Evolutionary conservation across 2,329 filamentous ascomycete species (phyloP).

Genomic region (Setomelanomma holmii): DNA sequence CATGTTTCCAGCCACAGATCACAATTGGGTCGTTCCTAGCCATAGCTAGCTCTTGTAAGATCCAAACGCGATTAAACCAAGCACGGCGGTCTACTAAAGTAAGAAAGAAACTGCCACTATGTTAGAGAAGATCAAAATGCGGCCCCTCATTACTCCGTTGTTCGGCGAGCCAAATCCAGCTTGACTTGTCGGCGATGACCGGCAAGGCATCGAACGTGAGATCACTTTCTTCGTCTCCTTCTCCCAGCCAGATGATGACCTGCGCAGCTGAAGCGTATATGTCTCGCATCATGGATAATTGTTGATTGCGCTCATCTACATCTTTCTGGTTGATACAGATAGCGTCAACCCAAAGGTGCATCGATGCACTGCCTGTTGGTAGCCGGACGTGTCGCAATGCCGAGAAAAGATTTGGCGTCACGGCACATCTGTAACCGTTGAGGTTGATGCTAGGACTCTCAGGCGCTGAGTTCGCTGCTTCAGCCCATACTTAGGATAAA

Average conservation of each 20-base stretch:
- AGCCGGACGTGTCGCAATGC: not conserved
- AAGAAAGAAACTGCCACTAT: not conserved
- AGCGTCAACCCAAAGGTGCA: slow-evolving; percentile 6
- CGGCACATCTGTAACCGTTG: not conserved
- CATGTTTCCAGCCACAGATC: slow-evolving; percentile 4
- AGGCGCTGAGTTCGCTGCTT: not conserved
- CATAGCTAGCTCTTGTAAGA: slow-evolving; percentile 8
- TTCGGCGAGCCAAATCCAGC: not conserved
- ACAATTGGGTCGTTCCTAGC: not conserved
- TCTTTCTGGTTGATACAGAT: slow-evolving; percentile 41
- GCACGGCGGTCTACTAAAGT: not conserved
- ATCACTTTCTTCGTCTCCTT: slow-evolving; percentile 5
- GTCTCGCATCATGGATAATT: slow-evolving; percentile 43
- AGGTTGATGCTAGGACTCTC: not conserved
- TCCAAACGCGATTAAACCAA: slow-evolving; percentile 7
- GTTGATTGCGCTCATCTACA: slow-evolving; percentile 34
- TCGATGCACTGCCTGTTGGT: slow-evolving; percentile 17
- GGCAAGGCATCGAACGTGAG: not conserved
- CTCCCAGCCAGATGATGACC: slow-evolving; percentile 17
- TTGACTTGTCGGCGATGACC: not conserved
- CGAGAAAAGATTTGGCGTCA: slow-evolving; percentile 2
- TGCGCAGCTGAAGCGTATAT: slow-evolving; percentile 31
- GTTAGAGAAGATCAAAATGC: not conserved
- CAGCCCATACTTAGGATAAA: slow-evolving; percentile 1
- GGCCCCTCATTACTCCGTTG: not conserved